Percentiles rank a stretch among this genome's conserved stretches.
These are phyloP conservation scores for Salvia hispanica DNA, from an alignment of 257 asterid genomes.

Conservation along the genomic window DNA sequence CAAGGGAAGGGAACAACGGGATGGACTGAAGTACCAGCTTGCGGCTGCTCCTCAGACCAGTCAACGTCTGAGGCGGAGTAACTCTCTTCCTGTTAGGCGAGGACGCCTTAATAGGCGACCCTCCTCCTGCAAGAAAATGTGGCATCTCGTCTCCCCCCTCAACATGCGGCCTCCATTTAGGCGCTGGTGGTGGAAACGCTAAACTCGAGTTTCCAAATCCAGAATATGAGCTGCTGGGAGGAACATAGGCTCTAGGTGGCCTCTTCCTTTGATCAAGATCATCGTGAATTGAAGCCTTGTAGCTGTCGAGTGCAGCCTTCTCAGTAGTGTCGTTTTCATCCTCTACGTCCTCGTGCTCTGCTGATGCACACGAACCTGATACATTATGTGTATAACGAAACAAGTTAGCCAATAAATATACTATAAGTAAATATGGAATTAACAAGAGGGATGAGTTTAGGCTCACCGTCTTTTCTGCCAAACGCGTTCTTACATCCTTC, in stretches of 20 bases:
- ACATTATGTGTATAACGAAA: slow-evolving; percentile 16
- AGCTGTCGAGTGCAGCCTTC: slow-evolving; percentile 37
- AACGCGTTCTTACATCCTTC: slow-evolving; percentile 62
- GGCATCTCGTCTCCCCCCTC: slow-evolving; percentile 72
- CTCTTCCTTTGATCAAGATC: slow-evolving; percentile 46
- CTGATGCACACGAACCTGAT: slow-evolving; percentile 45
- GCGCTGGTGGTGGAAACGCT: slow-evolving; percentile 39
- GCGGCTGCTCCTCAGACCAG: slow-evolving; percentile 64
- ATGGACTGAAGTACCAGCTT: slow-evolving; percentile 73
- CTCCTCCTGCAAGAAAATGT: slow-evolving; percentile 54
- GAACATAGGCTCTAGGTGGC: slow-evolving; percentile 58
- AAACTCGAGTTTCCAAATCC: slow-evolving; percentile 43
- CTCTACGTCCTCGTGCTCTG: slow-evolving; percentile 57
- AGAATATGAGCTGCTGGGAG: slow-evolving; percentile 48
- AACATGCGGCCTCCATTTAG: slow-evolving; percentile 52
- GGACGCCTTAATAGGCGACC: slow-evolving; percentile 55
- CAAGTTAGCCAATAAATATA: background rate
- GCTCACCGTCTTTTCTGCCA: slow-evolving; percentile 63
- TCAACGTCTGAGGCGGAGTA: slow-evolving; percentile 65
- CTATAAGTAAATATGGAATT: background rate
- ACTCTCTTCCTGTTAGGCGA: slow-evolving; percentile 92
- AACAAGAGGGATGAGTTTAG: background rate
- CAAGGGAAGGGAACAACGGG: slow-evolving; percentile 76
- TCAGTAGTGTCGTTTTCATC: slow-evolving; percentile 48
- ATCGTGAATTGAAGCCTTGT: slow-evolving; percentile 37